Evolutionary conservation across 2,329 filamentous ascomycete genomes (phyloP).

Genomic region (Herpotrichia juniperi): DNA sequence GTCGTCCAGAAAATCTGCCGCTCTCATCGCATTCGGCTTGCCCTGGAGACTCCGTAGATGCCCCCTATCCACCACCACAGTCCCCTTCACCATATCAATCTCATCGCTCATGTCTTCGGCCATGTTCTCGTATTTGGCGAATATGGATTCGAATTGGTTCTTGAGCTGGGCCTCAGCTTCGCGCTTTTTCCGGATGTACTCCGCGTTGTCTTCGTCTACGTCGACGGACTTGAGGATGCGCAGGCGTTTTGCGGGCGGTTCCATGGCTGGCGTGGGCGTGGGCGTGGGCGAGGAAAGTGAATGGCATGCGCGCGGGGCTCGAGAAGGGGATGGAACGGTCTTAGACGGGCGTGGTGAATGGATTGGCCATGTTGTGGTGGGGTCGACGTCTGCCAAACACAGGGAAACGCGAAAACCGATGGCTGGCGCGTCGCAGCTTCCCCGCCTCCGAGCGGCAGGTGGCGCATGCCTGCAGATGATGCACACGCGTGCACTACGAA

Average conservation of each 20-base stretch:
- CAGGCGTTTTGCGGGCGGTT: constrained; percentile 65
- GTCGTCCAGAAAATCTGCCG: constrained; percentile 25
- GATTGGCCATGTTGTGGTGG: constrained; percentile 15
- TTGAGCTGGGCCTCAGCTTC: constrained; percentile 50
- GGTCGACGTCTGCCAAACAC: constrained; percentile 5
- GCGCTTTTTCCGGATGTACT: constrained; percentile 47
- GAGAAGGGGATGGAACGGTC: constrained; percentile 2
- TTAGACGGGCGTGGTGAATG: constrained; percentile 5
- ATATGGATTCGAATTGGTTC: constrained; percentile 84
- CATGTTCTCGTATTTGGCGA: constrained; percentile 84
- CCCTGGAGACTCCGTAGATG: constrained; percentile 69
- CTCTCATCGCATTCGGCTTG: constrained; percentile 10
- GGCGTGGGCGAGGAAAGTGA: constrained; percentile 3
- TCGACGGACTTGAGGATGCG: constrained; percentile 53
- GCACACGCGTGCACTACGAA: not conserved
- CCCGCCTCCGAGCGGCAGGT: not conserved
- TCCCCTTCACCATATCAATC: constrained; percentile 81
- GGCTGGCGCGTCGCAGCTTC: not conserved
- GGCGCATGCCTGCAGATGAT: not conserved
- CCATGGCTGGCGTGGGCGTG: constrained; percentile 52
- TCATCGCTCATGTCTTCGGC: constrained; percentile 87
- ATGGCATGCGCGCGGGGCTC: constrained; percentile 2
- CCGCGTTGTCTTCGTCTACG: constrained; percentile 38
- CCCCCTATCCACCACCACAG: constrained; percentile 89
- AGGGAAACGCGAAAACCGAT: constrained; percentile 19